These are phyloP conservation scores for Candida patagonica DNA, from an alignment of 805 yeast species.

Conservation along the genomic window DNA sequence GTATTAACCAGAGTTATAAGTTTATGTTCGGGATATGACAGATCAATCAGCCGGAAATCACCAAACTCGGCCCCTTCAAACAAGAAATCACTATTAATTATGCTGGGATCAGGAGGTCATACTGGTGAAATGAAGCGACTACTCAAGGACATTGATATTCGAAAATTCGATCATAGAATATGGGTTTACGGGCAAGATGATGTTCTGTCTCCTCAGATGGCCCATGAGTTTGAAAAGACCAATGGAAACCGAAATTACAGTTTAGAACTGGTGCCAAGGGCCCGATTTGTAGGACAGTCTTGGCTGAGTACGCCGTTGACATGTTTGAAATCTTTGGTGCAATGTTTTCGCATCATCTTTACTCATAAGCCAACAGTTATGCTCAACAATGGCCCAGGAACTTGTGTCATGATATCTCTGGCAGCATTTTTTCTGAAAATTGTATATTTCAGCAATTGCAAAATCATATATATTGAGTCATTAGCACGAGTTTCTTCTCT, in stretches of 20 bases:
- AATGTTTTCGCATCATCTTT: conserved; percentile 25
- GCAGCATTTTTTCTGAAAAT: conserved; percentile 42
- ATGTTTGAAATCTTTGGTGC: conserved; percentile 32
- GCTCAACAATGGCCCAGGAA: conserved; percentile 74
- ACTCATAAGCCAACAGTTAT: conserved; percentile 34
- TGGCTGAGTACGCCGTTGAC: conserved; percentile 37
- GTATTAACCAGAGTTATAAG: no score
- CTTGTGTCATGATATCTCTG: conserved; percentile 61
- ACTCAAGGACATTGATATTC: conserved; percentile 31
- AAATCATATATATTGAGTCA: conserved; percentile 75
- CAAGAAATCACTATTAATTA: conserved; percentile 38
- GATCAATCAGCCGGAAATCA: no score
- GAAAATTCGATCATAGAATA: conserved; percentile 17
- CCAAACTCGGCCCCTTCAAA: background rate
- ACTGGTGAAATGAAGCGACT: conserved; percentile 91
- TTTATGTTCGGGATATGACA: no score
- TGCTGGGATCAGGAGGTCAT: conserved; percentile 95
- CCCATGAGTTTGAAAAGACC: conserved; percentile 19
- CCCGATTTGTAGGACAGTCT: conserved; percentile 53
- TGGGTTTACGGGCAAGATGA: conserved; percentile 45
- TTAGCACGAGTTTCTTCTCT: conserved; percentile 70
- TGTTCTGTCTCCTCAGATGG: conserved; percentile 34
- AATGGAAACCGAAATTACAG: background rate
- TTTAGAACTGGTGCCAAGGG: conserved; percentile 39
- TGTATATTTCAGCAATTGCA: conserved; percentile 30